Base-by-base conservation (phyloP, 2,329 filamentous ascomycete genomes). In the Colletotrichum sp. region DNA sequence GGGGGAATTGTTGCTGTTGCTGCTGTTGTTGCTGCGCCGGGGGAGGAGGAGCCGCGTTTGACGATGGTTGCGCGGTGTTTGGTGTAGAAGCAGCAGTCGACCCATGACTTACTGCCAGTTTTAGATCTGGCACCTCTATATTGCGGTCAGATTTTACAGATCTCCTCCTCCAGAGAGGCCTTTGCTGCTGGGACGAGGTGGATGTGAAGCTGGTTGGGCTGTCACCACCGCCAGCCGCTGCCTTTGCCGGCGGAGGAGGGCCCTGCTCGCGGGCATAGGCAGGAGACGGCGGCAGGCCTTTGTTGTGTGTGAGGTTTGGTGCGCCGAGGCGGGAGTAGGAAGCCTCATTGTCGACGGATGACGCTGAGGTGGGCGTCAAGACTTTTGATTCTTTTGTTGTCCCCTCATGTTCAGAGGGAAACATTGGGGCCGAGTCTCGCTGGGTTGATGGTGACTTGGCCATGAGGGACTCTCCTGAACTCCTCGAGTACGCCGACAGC, bases 401-500 rank as follows among this genome's bases (percentile, higher is more conserved):
- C 6, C 81, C 16, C 21, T 78, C 39, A 26, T 76, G 69, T 16
- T 76, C 74, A 26, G 76, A 65, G 39, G 63, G 24, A 36, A 65
- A 70, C 12, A 69, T 68, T 6, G 18, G 81, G 81, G 44, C 82
- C 80, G 66, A 82, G 80, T 68, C 79, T 72, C 62, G 69, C 72
- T 68, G 77, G 69, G 44, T 79, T 76, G 55, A 78, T 21, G 87
- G 88, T 5, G 86, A 86, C 72, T 82, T 83, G 44, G 44, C 44
- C 36, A 86, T 83, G 52, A 86, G 82, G 6, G 86, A 88, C 67
- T 87, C 88, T 59, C 86, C 86, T 8, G 87, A 87, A 62, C 85
- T 87, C 77, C 85, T 83, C 67, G 88, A 88, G 80, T 92, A 92
- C 24, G 90, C 89, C 13, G 89, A 91, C 44, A 92, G 79, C 13